These are phyloP conservation scores for Diaporthe sp. DNA, from an alignment of 2,329 filamentous ascomycete species.

Conservation along the genomic window DNA sequence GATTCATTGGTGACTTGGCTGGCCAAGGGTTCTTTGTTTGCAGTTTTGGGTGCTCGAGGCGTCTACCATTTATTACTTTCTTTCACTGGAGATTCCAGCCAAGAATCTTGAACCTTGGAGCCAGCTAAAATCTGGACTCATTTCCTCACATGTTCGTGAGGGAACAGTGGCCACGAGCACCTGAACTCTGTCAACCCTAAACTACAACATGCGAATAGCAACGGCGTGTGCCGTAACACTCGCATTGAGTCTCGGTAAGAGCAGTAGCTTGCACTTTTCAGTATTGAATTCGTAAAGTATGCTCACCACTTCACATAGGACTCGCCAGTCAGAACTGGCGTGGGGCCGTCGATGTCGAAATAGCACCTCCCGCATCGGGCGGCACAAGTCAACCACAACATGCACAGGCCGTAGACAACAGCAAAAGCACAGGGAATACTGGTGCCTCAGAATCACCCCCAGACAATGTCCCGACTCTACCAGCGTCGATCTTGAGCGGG, in stretches of 20 bases:
- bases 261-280: neutral
- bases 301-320: neutral
- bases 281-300: neutral
- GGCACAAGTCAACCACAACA: neutral
- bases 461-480: neutral
- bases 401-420: neutral
- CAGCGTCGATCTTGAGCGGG: conserved; percentile 3
- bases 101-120: neutral
- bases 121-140: too few species aligned
- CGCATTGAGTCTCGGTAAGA: neutral
- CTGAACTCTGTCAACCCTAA: neutral
- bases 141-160: neutral
- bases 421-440: neutral
- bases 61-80: neutral
- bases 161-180: neutral
- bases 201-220: neutral
- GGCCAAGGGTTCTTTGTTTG: neutral
- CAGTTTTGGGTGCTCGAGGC: neutral
- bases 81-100: neutral
- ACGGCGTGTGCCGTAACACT: neutral
- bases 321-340: neutral
- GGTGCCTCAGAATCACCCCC: neutral
- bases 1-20: neutral
- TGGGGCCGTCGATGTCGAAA: neutral
- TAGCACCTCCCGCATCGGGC: neutral